Conservation (phyloP, 2,329 filamentous ascomycete genomes). For the Cephalotrichum gorgonifer region DNA sequence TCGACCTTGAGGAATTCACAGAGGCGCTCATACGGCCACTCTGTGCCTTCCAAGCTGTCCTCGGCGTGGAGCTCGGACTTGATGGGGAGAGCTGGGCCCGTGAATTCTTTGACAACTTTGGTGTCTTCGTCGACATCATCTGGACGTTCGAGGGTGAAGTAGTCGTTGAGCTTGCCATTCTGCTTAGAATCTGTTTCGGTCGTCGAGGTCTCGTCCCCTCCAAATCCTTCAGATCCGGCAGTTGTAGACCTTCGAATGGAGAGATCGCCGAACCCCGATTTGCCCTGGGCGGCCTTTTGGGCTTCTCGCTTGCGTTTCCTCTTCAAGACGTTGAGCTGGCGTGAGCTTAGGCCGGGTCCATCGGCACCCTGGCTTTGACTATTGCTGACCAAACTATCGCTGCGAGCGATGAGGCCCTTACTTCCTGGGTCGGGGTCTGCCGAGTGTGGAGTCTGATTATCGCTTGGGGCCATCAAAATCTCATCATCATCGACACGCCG, state of each 20-base stretch:
- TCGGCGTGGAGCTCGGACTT: slow-evolving; percentile 80
- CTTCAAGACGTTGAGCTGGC: slow-evolving; percentile 90
- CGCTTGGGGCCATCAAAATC: slow-evolving; percentile 34
- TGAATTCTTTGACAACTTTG: slow-evolving; percentile 92
- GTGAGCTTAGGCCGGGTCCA: slow-evolving; percentile 70
- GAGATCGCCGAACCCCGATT: slow-evolving; percentile 82
- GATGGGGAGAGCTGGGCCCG: slow-evolving; percentile 69
- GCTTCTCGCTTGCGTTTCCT: slow-evolving; percentile 86
- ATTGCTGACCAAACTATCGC: slow-evolving; percentile 22
- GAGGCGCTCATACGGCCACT: slow-evolving; percentile 91
- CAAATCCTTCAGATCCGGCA: slow-evolving; percentile 49
- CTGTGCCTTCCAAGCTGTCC: slow-evolving; percentile 62
- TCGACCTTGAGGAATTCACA: slow-evolving; percentile 92
- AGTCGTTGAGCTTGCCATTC: slow-evolving; percentile 63
- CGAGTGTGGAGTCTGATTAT: neutral
- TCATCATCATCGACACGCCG: slow-evolving; percentile 80
- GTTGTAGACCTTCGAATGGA: slow-evolving; percentile 55
- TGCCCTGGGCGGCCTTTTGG: slow-evolving; percentile 75
- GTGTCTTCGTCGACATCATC: slow-evolving; percentile 75
- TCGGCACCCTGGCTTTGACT: slow-evolving; percentile 37
- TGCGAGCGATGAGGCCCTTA: slow-evolving; percentile 25
- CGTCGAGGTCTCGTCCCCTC: slow-evolving; percentile 45
- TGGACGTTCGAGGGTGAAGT: slow-evolving; percentile 79
- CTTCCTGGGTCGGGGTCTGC: slow-evolving; percentile 25
- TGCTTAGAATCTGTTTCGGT: slow-evolving; percentile 45